These are phyloP conservation scores for Saccharomyces jurei DNA, from an alignment of 805 yeast genomes.

Conservation along the genomic window DNA sequence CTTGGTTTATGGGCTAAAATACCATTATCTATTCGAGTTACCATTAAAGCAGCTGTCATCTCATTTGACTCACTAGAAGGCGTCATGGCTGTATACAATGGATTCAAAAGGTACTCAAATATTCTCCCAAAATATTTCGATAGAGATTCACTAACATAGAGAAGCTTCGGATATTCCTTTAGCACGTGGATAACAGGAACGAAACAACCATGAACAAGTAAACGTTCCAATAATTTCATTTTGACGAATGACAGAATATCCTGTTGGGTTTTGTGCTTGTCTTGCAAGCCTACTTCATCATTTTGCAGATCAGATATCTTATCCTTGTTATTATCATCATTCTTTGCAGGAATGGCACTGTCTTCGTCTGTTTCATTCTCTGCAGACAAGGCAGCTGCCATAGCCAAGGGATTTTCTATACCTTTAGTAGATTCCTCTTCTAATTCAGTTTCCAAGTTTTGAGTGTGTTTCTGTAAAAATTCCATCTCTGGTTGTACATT, in stretches of 20 bases:
- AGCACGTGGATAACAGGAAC: constrained; percentile 55
- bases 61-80: neutral
- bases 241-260: constrained; percentile 13
- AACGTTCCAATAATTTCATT: constrained; percentile 41
- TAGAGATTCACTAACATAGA: constrained; percentile 44
- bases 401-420: constrained; percentile 69
- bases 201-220: constrained; percentile 53
- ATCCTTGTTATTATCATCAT: constrained; percentile 2
- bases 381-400: constrained; percentile 75
- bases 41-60: neutral
- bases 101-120: constrained; percentile 41
- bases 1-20: constrained; percentile 14
- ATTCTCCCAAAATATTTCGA: constrained; percentile 42
- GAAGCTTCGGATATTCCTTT: constrained; percentile 52
- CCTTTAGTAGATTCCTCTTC: constrained; percentile 54
- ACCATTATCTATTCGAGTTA: constrained; percentile 13
- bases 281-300: constrained; percentile 15
- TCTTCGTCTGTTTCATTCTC: constrained; percentile 49
- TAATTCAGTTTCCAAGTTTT: constrained; percentile 37
- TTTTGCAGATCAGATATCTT: constrained; percentile 2
- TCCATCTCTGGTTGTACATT: constrained; percentile 47
- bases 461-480: constrained; percentile 38
- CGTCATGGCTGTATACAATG: constrained; percentile 30
- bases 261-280: constrained; percentile 2
- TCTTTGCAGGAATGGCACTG: constrained; percentile 4